Evolutionary conservation across 805 yeast genomes (phyloP), one percentile per base, ranked within the genome.

Genomic region (Saccharomycopsis sp.): DNA sequence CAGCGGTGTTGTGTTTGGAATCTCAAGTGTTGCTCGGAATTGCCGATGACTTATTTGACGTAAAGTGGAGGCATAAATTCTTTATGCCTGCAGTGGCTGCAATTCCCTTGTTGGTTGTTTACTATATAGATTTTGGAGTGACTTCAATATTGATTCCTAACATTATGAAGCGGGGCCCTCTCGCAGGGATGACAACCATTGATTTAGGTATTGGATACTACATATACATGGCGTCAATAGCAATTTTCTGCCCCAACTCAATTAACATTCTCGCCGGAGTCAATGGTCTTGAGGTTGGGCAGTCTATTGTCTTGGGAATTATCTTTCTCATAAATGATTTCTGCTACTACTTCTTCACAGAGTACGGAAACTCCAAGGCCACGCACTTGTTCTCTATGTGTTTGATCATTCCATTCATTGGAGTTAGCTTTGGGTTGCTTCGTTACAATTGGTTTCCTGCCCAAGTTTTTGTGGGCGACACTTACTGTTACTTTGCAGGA

Each of bases 51-150:
- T 76, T 94, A 65, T 94, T 94, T 67, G 99, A 94, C 71, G 83
- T 94, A 62, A 80, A 97, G 64, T 94, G 99, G 99, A 79, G 99
- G 68, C 97, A 94, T 74, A 94, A 94, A 75, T 90, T 94, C 73
- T 90, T 94, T 66, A 69, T 94, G 63, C 99, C 99, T 0, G 97
- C 97, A 0, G 82, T 94, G 56, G 97, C 97, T 0, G 85, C 97
- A 1, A 83, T 94, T 50, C 99, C 99, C 3, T 76, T 94, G 64
- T 76, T 94, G 59, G 81, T 92, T 16, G 97, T 94, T 1, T 94
- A 94, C 71, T 91, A 89, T 65, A 90, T 91, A 58, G 97, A 94
- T 71, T 92, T 89, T 71, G 95, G 97, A 59, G 89, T 89, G 48
- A 94, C 99, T 0, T 83, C 86, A 47, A 87, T 94, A 7, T 80